Evolutionary conservation across 2,329 filamentous ascomycete genomes (phyloP), one percentile per base, ranked within the genome.

Genomic region (Alternaria dauci): DNA sequence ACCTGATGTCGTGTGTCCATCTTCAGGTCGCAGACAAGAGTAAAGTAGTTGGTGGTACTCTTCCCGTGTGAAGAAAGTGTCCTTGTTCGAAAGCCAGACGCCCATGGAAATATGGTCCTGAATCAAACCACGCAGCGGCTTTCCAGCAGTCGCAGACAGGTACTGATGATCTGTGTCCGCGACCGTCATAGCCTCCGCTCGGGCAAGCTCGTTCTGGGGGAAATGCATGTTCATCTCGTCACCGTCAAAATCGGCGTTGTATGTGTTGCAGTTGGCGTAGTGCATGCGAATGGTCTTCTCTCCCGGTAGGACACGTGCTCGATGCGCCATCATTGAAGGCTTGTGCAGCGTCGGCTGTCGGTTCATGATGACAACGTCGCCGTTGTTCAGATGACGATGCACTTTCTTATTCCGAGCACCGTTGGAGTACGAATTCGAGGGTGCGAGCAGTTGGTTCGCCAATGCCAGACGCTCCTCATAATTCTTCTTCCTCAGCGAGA

Each of bases 181-280:
- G 71, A 99, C 90, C 69, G 93, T 92, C 68, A 96, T 86, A 2
- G 95, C 95, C 81, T 99, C 95, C 2, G 94, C 92, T 69, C 95
- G 87, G 16, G 95, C 95, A 66, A 98, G 85, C 76, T 98, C 96
- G 70, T 97, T 98, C 72, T 99, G 95, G 1, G 95, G 95, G 74
- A 99, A 98, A 80, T 99, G 95, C 94, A 99, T 96, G 79, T 99
- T 99, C 95, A 99, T 99, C 80, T 99, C 95, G 76, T 99, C 95
- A 78, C 95, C 95, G 74, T 99, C 96, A 75, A 99, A 99, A 85
- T 99, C 95, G 32, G 95, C 95, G 72, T 99, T 99, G 84, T 99
- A 99, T 0, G 95, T 97, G 75, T 99, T 99, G 79, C 95, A 98
- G 78, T 99, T 99, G 72, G 95, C 94, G 81, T 99, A 99, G 82